Conservation (phyloP, 1,284 basidiomycete species). For the Ceratobasidium sp. region DNA sequence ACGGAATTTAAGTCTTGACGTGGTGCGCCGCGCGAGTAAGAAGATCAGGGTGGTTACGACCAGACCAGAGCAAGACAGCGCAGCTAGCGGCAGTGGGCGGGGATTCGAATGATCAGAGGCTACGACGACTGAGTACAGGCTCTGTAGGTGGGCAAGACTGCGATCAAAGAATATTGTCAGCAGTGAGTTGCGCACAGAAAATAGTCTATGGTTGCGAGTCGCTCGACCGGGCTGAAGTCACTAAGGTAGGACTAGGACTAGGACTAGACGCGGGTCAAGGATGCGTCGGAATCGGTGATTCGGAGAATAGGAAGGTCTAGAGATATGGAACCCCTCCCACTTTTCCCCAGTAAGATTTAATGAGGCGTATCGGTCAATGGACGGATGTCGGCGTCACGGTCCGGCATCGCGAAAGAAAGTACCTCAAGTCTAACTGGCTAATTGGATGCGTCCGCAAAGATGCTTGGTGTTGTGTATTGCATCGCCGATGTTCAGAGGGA, state of each 20-base stretch:
- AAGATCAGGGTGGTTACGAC: slow-evolving; percentile 93
- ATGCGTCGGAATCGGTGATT: slow-evolving; percentile 63
- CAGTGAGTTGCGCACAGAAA: slow-evolving; percentile 54
- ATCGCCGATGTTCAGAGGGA: slow-evolving; percentile 81
- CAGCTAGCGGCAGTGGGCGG: slow-evolving; percentile 63
- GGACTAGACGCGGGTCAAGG: too few relatives aligned
- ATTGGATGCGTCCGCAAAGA: slow-evolving; percentile 77
- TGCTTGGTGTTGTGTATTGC: slow-evolving; percentile 84
- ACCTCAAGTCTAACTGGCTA: slow-evolving; percentile 53
- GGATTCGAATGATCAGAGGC: slow-evolving; percentile 39
- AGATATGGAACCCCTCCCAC: slow-evolving; percentile 70
- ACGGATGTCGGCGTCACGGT: slow-evolving; percentile 31
- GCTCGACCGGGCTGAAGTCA: slow-evolving; percentile 92
- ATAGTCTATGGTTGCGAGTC: slow-evolving; percentile 77
- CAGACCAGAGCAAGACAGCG: slow-evolving; percentile 92
- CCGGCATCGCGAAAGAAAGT: slow-evolving; percentile 53
- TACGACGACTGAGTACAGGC: slow-evolving; percentile 52
- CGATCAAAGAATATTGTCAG: neutral
- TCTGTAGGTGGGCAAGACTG: slow-evolving; percentile 50
- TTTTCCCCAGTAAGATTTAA: slow-evolving; percentile 52
- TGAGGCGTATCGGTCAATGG: slow-evolving; percentile 41
- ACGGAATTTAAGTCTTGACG: slow-evolving; percentile 82
- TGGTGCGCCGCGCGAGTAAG: slow-evolving; percentile 89
- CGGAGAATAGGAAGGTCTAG: slow-evolving; percentile 87
- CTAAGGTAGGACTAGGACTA: slow-evolving; percentile 92